Base-by-base conservation (phyloP, 306 rosid genomes). In the Fagus crenata region DNA sequence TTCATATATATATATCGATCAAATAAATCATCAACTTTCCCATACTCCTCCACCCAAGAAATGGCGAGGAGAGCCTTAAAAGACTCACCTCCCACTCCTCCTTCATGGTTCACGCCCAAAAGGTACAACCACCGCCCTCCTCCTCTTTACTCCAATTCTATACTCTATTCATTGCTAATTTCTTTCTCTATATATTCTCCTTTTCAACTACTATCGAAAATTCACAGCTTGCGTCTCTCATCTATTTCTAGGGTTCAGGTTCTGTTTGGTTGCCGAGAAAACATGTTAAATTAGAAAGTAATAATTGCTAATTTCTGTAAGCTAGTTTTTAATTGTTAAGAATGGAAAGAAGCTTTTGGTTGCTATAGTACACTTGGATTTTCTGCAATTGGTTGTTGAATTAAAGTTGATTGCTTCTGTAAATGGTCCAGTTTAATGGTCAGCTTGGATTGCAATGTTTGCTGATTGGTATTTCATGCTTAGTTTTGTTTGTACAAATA, bases 71-170 rank as follows among this genome's bases (percentile, higher is more conserved):
- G 0, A 53, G 18, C 80, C 11, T 28, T 4, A 42, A 36, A 77
- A 15, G 65, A 14, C 53, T 73, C 84, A 53, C 46, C 35, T 31
- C 40, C 70, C 49, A 37, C 51, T 46, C 11, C 13, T 49, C 82
- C 82, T 41, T 79, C 86, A 6, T 85, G 88, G 88, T 85, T 78
- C 65, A 72, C 86, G 12, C 88, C 88, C 54, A 64, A 55, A 76
- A 75, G 85, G 88, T 78, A 65, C 43, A 11, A 11, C 1, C 18
- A 33, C 6, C 17, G 43, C n/a, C 35, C 6, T 51, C 73, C 8
- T 54, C 39, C 42, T 12, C 7, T 67, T n/a, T 42, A 49, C 15
- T 3, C 7, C 42, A 15, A 7, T 53, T 9, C 28, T 32, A 17
- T 2, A 2, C 18, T 9, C 7, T 4, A 43, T 53, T 2, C 28